Evolutionary conservation across 495 filamentous ascomycete species (phyloP), one percentile per base, ranked within the genome.

Genomic region (Penicillium daleae): DNA sequence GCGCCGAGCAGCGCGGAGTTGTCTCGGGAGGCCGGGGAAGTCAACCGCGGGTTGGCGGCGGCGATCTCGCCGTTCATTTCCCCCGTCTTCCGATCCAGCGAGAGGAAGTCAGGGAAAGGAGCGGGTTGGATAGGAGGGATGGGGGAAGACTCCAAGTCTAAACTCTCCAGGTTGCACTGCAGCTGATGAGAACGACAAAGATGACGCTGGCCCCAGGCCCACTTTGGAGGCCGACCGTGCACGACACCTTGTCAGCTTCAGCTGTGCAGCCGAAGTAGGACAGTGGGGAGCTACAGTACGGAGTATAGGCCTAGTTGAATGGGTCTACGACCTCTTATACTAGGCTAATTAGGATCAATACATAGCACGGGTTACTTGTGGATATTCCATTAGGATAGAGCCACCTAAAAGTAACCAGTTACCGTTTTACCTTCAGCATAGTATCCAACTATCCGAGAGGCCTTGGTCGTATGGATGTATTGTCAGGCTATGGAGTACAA

Each of bases 1-100:
- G 79, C 79, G 59, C 78, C 79, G 64, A 76, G 74, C 44, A 76
- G 58, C 7, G 78, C 78, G 59, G 62, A 65, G 64, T 68, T 60
- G 52, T 68, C 66, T 63, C 64, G 69, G 64, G 62, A 63, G 58
- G 60, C 57, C 65, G 61, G 66, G 60, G 70, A 61, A 64, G 67
- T 39, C 64, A 70, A 60, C 67, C 71, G 70, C 57, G 65, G 76
- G 72, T 74, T 72, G 64, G 69, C 66, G 60, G 71, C 51, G 59
- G 69, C 62, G 66, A 66, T 64, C 65, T 72, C 66, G 70, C 72
- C 75, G 75, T 76, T 71, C 70, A 72, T 72, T 24, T 15, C 42
- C 22, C 17, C 42, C 6, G 42, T 46, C 6, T 6, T 24, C 42
- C 42, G n/a, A 22, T 46, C 42, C 42, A 46, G 42, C 42, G 19